A percentile compares a stretch with the other conserved stretches of the same genome.
These are phyloP conservation scores for Penicillium sp. DNA, from an alignment of 2,329 filamentous ascomycete species.

Conservation along the genomic window DNA sequence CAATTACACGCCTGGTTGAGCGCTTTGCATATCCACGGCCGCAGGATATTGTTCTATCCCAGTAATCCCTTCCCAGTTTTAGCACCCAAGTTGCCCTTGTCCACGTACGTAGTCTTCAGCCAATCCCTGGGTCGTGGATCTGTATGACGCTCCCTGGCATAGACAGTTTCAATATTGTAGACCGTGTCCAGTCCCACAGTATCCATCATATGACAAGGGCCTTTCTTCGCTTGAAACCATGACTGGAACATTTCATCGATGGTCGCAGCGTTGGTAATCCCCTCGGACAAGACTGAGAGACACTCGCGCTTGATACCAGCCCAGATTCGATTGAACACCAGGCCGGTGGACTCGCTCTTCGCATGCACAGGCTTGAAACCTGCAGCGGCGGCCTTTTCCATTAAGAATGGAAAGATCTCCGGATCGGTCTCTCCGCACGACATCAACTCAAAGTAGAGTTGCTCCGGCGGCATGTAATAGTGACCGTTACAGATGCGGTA, in stretches of 20 bases:
- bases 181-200: slow-evolving; percentile 20
- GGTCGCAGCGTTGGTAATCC: slow-evolving; percentile 12
- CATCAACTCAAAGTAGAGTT: slow-evolving; percentile 16
- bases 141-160: slow-evolving; percentile 6
- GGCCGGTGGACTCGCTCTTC: slow-evolving; percentile 12
- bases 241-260: slow-evolving; percentile 19
- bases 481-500: slow-evolving; percentile 20
- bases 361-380: slow-evolving; percentile 15
- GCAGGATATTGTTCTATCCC: slow-evolving; percentile 1
- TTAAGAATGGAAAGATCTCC: slow-evolving; percentile 15
- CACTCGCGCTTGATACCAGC: slow-evolving; percentile 16
- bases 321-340: slow-evolving; percentile 19
- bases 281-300: slow-evolving; percentile 15
- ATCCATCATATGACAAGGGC: slow-evolving; percentile 20
- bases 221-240: slow-evolving; percentile 17
- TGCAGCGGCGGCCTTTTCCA: slow-evolving; percentile 12
- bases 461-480: slow-evolving; percentile 20
- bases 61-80: slow-evolving; percentile 14
- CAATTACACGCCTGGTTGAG: no score
- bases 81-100: slow-evolving; percentile 16
- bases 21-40: no score
- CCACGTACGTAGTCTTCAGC: slow-evolving; percentile 16
- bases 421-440: slow-evolving; percentile 16
- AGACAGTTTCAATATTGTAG: slow-evolving; percentile 17
- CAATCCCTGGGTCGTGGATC: slow-evolving; percentile 12